Percentiles rank a stretch among this genome's conserved stretches.
Conservation (phyloP, 1,284 basidiomycete species). For the Ustilago crameri region DNA sequence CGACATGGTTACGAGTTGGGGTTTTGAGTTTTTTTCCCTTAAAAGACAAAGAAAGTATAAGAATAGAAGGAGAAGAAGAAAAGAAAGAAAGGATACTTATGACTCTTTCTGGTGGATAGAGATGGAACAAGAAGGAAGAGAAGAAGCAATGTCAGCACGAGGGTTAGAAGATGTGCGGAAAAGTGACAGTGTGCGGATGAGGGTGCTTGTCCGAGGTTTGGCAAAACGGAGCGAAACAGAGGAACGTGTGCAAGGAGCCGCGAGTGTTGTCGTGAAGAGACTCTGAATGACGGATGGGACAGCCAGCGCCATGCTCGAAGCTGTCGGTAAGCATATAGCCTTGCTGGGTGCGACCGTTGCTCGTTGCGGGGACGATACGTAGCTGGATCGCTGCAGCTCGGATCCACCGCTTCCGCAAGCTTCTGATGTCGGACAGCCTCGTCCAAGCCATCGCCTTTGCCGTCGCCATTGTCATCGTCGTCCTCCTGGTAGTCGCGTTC, state of each 20-base stretch:
- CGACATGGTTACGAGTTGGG: conserved; percentile 44
- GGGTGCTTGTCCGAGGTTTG: neutral
- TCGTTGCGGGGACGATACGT: no score
- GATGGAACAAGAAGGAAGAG: conserved; percentile 2
- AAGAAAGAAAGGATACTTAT: conserved; percentile 35
- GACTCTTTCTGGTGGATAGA: conserved; percentile 21
- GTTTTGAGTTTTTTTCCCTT: conserved; percentile 24
- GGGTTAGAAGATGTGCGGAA: neutral
- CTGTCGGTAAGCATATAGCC: no score
- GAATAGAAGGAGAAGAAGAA: conserved; percentile 13
- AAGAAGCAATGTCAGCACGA: conserved; percentile 11
- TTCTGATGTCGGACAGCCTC: no score
- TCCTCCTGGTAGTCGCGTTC: neutral
- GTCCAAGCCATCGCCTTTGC: neutral
- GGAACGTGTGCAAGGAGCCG: no score
- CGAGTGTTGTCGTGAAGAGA: no score
- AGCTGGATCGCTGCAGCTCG: no score
- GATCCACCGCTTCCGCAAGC: no score
- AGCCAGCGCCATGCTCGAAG: no score
- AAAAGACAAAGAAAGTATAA: conserved; percentile 7
- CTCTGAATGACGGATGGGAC: no score
- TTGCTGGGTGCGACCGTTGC: no score
- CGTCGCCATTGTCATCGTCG: neutral
- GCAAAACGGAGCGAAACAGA: no score
- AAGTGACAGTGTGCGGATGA: neutral